Evolutionary conservation across 1,284 basidiomycete species (phyloP).

Genomic region (Apiotrichum veenhuisii): DNA sequence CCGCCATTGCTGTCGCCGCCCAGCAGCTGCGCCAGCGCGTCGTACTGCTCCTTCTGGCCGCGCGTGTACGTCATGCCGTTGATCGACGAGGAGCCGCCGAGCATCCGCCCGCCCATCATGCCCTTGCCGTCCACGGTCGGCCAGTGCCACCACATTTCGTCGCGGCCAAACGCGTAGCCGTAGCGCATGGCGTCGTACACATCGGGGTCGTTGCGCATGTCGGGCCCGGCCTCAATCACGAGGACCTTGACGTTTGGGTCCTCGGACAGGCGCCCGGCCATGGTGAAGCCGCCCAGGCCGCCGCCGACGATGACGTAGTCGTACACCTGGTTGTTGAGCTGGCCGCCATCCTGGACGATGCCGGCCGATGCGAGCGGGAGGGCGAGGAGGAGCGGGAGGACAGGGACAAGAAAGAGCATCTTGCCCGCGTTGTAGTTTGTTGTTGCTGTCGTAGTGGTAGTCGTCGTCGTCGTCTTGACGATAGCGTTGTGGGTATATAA

Average conservation of each 20-base stretch:
- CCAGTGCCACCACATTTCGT: constrained; percentile 23
- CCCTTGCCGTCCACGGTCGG: constrained; percentile 14
- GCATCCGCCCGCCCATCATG: constrained; percentile 17
- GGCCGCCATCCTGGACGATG: background rate
- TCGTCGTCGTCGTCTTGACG: too few relatives aligned
- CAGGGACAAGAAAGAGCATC: background rate
- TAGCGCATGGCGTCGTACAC: constrained; percentile 21
- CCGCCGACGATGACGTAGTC: constrained; percentile 17
- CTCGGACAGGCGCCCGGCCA: constrained; percentile 13
- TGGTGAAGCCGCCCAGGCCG: constrained; percentile 13
- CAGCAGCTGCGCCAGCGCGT: constrained; percentile 57
- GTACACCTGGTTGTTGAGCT: constrained; percentile 3
- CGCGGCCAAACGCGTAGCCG: constrained; percentile 16
- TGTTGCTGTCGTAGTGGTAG: background rate
- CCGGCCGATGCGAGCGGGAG: background rate
- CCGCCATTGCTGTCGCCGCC: constrained; percentile 39
- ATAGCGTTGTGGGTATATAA: too few relatives aligned
- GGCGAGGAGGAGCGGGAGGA: background rate
- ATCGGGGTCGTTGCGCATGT: constrained; percentile 20
- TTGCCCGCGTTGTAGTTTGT: background rate
- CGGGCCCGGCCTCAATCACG: constrained; percentile 28
- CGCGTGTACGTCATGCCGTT: constrained; percentile 54
- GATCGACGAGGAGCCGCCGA: constrained; percentile 29
- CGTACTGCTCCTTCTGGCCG: constrained; percentile 59
- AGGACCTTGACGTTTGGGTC: constrained; percentile 2